Evolutionary conservation across 441 rosid species (phyloP).

Genomic region (Bocquillonia castaneifolia): DNA sequence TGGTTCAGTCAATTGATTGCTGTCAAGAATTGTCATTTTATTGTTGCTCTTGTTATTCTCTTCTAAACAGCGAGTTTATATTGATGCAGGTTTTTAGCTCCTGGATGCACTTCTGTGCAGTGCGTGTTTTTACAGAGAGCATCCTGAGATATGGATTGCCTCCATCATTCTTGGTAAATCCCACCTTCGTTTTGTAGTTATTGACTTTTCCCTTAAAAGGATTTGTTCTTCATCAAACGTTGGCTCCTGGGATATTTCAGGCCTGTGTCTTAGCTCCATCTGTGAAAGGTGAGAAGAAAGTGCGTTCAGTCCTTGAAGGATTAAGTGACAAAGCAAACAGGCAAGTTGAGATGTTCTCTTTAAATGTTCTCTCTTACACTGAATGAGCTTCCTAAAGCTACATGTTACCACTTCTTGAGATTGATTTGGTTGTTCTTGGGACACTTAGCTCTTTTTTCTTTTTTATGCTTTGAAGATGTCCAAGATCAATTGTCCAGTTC

Average conservation of each 20-base stretch:
- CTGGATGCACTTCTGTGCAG: slow-evolving; percentile 99
- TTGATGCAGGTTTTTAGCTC: slow-evolving; percentile 87
- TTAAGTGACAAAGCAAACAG: slow-evolving; percentile 69
- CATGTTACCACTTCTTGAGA: not conserved
- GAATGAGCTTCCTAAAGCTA: not conserved
- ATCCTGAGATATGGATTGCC: slow-evolving; percentile 97
- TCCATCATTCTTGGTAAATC: slow-evolving; percentile 83
- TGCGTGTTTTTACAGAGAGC: slow-evolving; percentile 88
- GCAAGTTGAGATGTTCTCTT: slow-evolving; percentile 33
- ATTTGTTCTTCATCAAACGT: slow-evolving; percentile 16
- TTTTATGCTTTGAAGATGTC: no score
- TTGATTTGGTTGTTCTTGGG: not conserved
- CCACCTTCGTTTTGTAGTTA: slow-evolving; percentile 3
- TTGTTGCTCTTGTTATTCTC: not conserved
- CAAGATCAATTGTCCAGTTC: not conserved
- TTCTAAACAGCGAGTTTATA: slow-evolving; percentile 16
- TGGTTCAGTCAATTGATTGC: not conserved
- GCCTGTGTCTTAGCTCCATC: slow-evolving; percentile 87
- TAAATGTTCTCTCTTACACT: not conserved
- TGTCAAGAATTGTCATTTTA: not conserved
- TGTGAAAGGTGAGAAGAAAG: slow-evolving; percentile 86
- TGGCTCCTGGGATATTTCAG: slow-evolving; percentile 41
- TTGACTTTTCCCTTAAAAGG: not conserved
- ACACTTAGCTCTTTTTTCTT: no score
- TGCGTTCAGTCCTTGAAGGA: slow-evolving; percentile 82